phyloP scores from a whole-genome alignment of 345 rosid genomes.

The Salix koriyanagi region DNA sequence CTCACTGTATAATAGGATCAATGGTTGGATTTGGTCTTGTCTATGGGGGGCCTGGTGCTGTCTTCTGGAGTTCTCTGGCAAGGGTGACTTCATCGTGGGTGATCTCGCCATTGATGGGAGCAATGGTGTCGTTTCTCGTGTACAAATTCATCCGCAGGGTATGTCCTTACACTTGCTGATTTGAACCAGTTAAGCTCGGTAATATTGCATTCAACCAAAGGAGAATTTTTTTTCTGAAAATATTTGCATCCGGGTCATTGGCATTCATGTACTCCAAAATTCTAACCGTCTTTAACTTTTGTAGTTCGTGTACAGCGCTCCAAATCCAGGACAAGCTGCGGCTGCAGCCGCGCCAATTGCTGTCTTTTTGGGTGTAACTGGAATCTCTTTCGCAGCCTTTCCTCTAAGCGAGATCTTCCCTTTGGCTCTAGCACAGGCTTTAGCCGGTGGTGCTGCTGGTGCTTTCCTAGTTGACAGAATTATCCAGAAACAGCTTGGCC shows the following conservation, averaged over 20 bases:
- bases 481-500: slow-evolving; percentile 80
- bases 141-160: slow-evolving; percentile 97
- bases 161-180: slow-evolving; percentile 29
- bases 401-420: slow-evolving; percentile 68
- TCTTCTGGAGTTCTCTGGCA: slow-evolving; percentile 93
- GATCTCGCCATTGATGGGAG: slow-evolving; percentile 85
- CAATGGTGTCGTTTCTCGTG: slow-evolving; percentile 73
- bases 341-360: slow-evolving; percentile 83
- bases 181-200: background rate
- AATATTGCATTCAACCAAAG: background rate
- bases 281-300: slow-evolving; percentile 13
- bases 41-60: slow-evolving; percentile 91
- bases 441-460: slow-evolving; percentile 76
- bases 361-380: slow-evolving; percentile 69
- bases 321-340: slow-evolving; percentile 89
- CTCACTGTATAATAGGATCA: slow-evolving; percentile 92
- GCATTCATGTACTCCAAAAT: background rate
- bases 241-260: background rate
- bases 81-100: slow-evolving; percentile 94
- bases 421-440: slow-evolving; percentile 61
- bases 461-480: slow-evolving; percentile 62
- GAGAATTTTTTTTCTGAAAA: background rate
- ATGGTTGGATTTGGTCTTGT: slow-evolving; percentile 97
- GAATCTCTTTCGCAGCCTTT: slow-evolving; percentile 82
- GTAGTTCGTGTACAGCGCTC: slow-evolving; percentile 96